Percentiles rank a stretch among this genome's conserved stretches.
phyloP scores from a whole-genome alignment of 345 rosid genomes.

The Arabis hirsuta region DNA sequence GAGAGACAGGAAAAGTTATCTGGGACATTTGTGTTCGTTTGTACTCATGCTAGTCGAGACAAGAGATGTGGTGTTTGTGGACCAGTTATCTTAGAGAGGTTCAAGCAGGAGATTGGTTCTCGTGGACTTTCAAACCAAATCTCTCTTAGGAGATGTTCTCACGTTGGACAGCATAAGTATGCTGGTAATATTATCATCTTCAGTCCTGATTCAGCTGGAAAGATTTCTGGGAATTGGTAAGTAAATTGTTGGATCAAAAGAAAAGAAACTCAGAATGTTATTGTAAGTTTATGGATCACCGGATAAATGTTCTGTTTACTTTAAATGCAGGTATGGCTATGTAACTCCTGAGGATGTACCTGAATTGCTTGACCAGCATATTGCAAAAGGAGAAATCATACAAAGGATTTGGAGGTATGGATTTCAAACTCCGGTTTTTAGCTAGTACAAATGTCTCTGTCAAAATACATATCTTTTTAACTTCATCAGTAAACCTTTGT shows the following conservation, averaged over 20 bases:
- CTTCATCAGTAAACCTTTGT: neutral
- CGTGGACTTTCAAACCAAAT: conserved; percentile 71
- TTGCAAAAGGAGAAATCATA: conserved; percentile 71
- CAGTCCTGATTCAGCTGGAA: conserved; percentile 69
- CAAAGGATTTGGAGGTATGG: conserved; percentile 86
- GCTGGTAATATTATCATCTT: conserved; percentile 87
- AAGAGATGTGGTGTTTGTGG: conserved; percentile 97
- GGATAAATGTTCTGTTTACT: conserved; percentile 11
- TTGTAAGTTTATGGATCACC: neutral
- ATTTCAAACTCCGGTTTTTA: conserved; percentile 2
- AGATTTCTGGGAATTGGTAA: conserved; percentile 78
- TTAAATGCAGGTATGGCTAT: conserved; percentile 83
- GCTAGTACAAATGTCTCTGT: neutral
- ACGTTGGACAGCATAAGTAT: conserved; percentile 93
- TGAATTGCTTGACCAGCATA: conserved; percentile 83
- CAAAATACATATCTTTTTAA: neutral
- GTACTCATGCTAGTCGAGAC: conserved; percentile 88
- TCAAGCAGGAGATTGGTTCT: conserved; percentile 61
- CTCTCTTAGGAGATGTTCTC: conserved; percentile 77
- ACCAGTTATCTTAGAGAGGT: conserved; percentile 73
- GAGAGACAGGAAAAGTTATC: conserved; percentile 56
- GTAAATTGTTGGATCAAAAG: conserved; percentile 14
- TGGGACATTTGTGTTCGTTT: conserved; percentile 77
- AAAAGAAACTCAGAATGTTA: conserved; percentile 8
- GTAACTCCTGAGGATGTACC: conserved; percentile 94